phyloP scores from a whole-genome alignment of 495 filamentous ascomycete species.

The Daldinia loculata region DNA sequence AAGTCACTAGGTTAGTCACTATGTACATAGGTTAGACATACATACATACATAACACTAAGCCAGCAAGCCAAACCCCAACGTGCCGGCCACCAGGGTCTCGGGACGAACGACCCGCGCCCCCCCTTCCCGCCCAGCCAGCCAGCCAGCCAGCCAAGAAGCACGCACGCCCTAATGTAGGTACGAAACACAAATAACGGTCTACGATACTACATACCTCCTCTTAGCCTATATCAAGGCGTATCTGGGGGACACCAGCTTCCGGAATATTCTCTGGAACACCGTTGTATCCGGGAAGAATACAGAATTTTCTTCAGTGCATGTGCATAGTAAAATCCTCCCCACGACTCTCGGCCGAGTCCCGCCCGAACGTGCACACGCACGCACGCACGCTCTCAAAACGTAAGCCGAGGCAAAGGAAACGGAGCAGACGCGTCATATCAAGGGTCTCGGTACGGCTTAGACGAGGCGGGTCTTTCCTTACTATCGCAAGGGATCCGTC shows the following conservation, averaged over 20 bases:
- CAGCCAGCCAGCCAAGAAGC: too few relatives aligned
- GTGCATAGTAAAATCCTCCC: too few relatives aligned
- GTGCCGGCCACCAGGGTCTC: background rate
- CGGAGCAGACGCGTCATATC: background rate
- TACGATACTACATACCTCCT: background rate
- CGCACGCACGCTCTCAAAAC: background rate
- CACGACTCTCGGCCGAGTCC: background rate
- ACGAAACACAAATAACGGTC: background rate
- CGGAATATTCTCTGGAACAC: background rate
- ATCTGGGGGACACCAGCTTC: background rate
- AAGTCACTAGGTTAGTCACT: too few relatives aligned
- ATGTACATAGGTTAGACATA: too few relatives aligned
- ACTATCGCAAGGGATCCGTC: background rate
- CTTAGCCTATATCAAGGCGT: background rate
- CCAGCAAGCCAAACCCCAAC: background rate
- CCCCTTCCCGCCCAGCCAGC: background rate
- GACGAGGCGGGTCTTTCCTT: background rate
- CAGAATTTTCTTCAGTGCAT: background rate
- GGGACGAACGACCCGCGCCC: background rate
- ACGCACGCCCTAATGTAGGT: too few relatives aligned
- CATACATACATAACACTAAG: too few relatives aligned
- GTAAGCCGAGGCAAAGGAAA: background rate
- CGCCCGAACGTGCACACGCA: background rate
- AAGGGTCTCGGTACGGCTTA: background rate
- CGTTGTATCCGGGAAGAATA: constrained; percentile 1